These are phyloP conservation scores for Ogataea trehalophila DNA, from an alignment of 805 yeast species.

Conservation along the genomic window DNA sequence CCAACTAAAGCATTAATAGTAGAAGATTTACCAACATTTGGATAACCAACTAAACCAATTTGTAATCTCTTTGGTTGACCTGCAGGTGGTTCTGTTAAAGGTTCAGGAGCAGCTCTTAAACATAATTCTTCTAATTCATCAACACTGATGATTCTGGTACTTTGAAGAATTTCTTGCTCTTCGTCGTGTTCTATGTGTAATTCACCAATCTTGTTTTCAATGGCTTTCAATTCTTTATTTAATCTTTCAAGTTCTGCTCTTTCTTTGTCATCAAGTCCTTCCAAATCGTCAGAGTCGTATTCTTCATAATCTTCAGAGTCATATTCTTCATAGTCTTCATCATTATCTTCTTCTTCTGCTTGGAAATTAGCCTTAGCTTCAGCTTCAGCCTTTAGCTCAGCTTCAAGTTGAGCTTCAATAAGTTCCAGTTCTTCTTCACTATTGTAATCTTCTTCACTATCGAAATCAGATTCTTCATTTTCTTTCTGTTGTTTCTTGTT, in stretches of 20 bases:
- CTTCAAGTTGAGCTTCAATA: too few relatives aligned
- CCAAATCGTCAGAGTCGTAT: slow-evolving; percentile 14
- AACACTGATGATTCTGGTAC: slow-evolving; percentile 68
- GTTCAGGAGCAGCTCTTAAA: slow-evolving; percentile 71
- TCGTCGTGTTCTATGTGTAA: slow-evolving; percentile 19
- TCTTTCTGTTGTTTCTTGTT: not conserved
- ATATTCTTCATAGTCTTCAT: slow-evolving; percentile 14
- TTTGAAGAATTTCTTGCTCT: slow-evolving; percentile 33
- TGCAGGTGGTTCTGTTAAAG: slow-evolving; percentile 44
- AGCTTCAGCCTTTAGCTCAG: too few relatives aligned
- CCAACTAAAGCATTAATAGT: slow-evolving; percentile 96
- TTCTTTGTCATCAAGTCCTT: slow-evolving; percentile 17
- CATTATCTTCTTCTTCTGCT: slow-evolving; percentile 13
- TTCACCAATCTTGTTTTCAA: slow-evolving; percentile 11
- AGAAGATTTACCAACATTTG: slow-evolving; percentile 82
- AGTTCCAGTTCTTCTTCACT: not conserved
- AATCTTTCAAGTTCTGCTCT: slow-evolving; percentile 18
- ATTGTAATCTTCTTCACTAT: slow-evolving; percentile 11
- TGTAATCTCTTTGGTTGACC: slow-evolving; percentile 65
- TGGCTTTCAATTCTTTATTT: not conserved
- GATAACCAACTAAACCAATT: slow-evolving; percentile 96
- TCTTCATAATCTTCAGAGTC: slow-evolving; percentile 14
- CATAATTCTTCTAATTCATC: slow-evolving; percentile 83
- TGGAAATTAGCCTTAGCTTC: not conserved
- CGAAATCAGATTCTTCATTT: slow-evolving; percentile 14